These are phyloP conservation scores for Rubia yunnanensis DNA, from an alignment of 257 asterid genomes.

Conservation along the genomic window DNA sequence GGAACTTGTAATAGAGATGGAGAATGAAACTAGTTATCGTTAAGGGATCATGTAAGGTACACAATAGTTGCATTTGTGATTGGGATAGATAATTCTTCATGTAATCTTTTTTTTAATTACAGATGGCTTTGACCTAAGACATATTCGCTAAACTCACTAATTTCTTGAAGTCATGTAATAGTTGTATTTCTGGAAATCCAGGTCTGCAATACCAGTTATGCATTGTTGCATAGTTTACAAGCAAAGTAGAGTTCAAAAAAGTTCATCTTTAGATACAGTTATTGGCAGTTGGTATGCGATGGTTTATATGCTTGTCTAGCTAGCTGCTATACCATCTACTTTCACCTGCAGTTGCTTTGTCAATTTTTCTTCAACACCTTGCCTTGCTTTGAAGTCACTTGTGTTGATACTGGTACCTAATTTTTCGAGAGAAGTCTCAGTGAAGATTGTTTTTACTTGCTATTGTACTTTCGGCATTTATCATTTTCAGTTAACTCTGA, in stretches of 20 bases:
- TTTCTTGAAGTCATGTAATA: neutral
- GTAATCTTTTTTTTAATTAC: neutral
- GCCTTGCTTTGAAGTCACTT: slow-evolving; percentile 5
- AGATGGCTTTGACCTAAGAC: neutral
- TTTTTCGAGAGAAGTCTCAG: neutral
- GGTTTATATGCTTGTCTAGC: neutral
- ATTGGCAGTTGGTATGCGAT: neutral
- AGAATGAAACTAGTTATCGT: neutral
- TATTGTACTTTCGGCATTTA: neutral
- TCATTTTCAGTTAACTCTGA: neutral
- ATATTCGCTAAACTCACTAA: neutral
- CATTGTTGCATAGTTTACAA: neutral
- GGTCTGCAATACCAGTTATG: neutral
- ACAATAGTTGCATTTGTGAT: neutral
- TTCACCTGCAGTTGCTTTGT: slow-evolving; percentile 2
- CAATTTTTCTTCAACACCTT: neutral
- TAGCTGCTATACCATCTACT: neutral
- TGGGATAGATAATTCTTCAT: neutral
- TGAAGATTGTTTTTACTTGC: neutral
- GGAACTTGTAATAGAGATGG: neutral
- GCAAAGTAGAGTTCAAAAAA: neutral
- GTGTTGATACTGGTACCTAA: neutral
- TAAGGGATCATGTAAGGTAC: neutral
- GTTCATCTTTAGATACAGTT: neutral
- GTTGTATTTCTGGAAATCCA: neutral